A percentile compares a stretch with the other conserved stretches of the same genome.
These are phyloP conservation scores for Coemansia sp. DNA, from an alignment of 192 early-diverging fungal genomes.

Conservation along the genomic window DNA sequence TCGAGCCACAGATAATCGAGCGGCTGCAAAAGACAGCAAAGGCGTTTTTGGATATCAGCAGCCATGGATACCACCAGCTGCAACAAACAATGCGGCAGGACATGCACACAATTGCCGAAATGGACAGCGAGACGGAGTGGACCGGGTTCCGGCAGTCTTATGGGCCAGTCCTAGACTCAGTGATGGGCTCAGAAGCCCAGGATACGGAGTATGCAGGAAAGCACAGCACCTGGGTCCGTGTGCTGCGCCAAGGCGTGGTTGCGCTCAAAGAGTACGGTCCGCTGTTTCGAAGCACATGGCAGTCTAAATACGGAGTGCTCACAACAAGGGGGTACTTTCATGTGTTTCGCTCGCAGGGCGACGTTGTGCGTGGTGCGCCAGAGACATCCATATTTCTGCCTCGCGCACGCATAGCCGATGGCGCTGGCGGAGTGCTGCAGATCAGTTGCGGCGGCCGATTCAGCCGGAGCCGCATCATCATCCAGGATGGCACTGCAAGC, in stretches of 20 bases:
- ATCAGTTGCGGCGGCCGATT: constrained; percentile 37
- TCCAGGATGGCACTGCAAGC: constrained; percentile 35
- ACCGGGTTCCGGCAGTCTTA: constrained; percentile 12
- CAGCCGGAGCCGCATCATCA: constrained; percentile 39
- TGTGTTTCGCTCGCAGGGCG: constrained; percentile 51
- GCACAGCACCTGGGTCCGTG: constrained; percentile 34
- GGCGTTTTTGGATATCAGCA: constrained; percentile 19
- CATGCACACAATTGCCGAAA: constrained; percentile 7
- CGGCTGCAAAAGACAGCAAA: constrained; percentile 13
- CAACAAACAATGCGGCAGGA: constrained; percentile 25
- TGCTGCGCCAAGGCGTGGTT: constrained; percentile 47
- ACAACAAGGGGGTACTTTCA: constrained; percentile 47
- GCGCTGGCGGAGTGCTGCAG: constrained; percentile 27
- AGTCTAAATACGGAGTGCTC: constrained; percentile 50
- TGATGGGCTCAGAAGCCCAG: constrained; percentile 10
- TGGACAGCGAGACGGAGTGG: constrained; percentile 38
- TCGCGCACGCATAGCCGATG: constrained; percentile 23
- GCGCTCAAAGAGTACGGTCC: constrained; percentile 42
- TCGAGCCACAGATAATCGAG: constrained; percentile 32
- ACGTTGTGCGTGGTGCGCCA: constrained; percentile 41
- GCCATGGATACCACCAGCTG: constrained; percentile 23
- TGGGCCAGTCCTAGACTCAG: constrained; percentile 11
- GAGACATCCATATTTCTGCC: constrained; percentile 48
- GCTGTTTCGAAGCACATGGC: constrained; percentile 50
- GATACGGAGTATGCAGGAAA: constrained; percentile 16